Conservation (phyloP, 371 early-diverging fungal genomes). For the Rhizopus stolonifer region DNA sequence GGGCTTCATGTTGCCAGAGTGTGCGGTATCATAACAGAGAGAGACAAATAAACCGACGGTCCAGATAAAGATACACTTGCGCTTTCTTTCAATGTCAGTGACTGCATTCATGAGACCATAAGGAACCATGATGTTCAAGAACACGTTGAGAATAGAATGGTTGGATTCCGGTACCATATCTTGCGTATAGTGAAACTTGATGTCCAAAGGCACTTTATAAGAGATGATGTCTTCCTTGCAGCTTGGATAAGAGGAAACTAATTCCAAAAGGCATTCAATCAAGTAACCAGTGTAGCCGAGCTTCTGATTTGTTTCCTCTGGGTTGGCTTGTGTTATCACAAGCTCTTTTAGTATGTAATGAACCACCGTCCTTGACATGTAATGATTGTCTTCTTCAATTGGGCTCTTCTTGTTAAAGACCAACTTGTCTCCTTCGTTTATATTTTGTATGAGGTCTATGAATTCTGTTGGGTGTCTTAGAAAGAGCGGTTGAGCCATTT, state of each 20-base stretch:
- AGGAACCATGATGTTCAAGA: slow-evolving; percentile 62
- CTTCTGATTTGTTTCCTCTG: slow-evolving; percentile 5
- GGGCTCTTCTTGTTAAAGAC: too few relatives aligned
- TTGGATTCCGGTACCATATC: background rate
- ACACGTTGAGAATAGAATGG: slow-evolving; percentile 23
- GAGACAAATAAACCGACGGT: slow-evolving; percentile 58
- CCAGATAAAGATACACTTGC: slow-evolving; percentile 67
- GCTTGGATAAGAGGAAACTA: slow-evolving; percentile 78
- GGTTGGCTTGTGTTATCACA: background rate
- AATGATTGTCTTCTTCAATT: too few relatives aligned
- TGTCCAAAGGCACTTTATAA: slow-evolving; percentile 35
- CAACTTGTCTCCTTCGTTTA: too few relatives aligned
- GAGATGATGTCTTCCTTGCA: slow-evolving; percentile 73
- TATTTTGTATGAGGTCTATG: background rate
- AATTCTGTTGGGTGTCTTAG: background rate
- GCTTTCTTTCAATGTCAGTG: slow-evolving; percentile 53
- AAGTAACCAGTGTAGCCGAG: slow-evolving; percentile 76
- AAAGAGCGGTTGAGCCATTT: background rate
- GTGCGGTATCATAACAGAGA: slow-evolving; percentile 49
- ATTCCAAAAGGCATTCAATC: slow-evolving; percentile 82
- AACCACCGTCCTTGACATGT: slow-evolving; percentile 4
- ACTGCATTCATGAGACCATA: slow-evolving; percentile 51
- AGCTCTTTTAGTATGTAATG: slow-evolving; percentile 17
- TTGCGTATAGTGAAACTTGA: background rate
- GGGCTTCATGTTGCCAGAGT: background rate